Conservation (phyloP, 2,329 filamentous ascomycete genomes). For the Aspergillus unguis region DNA sequence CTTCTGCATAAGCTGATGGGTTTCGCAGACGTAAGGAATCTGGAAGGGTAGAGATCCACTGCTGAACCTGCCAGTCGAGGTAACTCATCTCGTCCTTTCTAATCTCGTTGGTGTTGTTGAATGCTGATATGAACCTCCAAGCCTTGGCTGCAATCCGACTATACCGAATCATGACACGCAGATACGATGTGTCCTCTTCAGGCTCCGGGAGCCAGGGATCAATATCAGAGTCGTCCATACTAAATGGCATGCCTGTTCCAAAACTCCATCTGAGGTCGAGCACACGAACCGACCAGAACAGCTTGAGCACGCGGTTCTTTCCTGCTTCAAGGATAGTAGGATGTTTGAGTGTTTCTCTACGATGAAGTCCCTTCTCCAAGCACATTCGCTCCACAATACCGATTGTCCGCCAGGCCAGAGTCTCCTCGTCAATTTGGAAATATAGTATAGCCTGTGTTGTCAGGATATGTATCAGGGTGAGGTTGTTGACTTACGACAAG, state of each 20-base stretch:
- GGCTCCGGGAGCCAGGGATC: conserved; percentile 75
- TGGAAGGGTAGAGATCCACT: conserved; percentile 75
- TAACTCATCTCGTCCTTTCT: conserved; percentile 72
- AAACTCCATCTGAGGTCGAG: conserved; percentile 88
- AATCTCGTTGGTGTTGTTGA: conserved; percentile 61
- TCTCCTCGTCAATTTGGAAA: conserved; percentile 81
- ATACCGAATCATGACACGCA: conserved; percentile 83
- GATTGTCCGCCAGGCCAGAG: conserved; percentile 83
- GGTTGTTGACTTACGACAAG: conserved; percentile 36
- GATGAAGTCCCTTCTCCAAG: conserved; percentile 76
- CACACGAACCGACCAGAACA: conserved; percentile 85
- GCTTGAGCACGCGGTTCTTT: conserved; percentile 63
- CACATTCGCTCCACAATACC: conserved; percentile 78
- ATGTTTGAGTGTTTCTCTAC: conserved; percentile 66
- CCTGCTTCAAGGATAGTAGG: conserved; percentile 65
- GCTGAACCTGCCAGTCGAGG: conserved; percentile 75
- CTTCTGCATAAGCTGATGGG: conserved; percentile 43
- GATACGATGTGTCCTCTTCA: conserved; percentile 60
- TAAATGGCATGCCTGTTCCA: conserved; percentile 79
- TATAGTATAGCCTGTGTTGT: conserved; percentile 64
- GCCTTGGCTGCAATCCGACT: conserved; percentile 78
- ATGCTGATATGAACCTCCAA: conserved; percentile 75
- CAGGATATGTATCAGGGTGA: neutral
- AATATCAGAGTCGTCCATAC: conserved; percentile 78
- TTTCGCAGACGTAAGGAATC: conserved; percentile 59